Conservation (phyloP, 805 yeast species). For the Teunomyces barrocoloradensis region DNA sequence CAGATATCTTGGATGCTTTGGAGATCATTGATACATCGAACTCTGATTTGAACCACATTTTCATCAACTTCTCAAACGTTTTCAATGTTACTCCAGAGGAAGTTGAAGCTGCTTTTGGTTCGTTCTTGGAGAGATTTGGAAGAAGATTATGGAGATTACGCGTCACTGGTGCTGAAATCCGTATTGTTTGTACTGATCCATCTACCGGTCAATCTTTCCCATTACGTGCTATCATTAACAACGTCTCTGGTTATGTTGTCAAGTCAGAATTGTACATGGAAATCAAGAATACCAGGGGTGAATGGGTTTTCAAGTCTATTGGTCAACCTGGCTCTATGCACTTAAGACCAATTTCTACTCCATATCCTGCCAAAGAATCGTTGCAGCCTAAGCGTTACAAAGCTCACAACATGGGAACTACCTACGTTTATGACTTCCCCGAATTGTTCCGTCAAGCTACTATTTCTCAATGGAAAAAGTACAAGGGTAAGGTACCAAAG, state of each 20-base stretch:
- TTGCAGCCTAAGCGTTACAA: conserved; percentile 97
- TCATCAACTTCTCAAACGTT: conserved; percentile 94
- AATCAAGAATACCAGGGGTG: conserved; percentile 86
- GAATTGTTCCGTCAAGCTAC: conserved; percentile 95
- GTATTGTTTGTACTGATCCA: conserved; percentile 92
- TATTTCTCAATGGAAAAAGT: conserved; percentile 76
- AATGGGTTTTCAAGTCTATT: conserved; percentile 95
- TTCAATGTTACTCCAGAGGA: conserved; percentile 93
- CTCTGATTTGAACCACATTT: conserved; percentile 94
- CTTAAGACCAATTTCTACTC: conserved; percentile 90
- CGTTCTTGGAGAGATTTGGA: conserved; percentile 96
- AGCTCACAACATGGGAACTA: conserved; percentile 98
- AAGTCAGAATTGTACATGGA: conserved; percentile 94
- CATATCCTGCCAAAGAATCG: conserved; percentile 97
- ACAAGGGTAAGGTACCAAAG: conserved; percentile 60
- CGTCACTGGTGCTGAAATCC: conserved; percentile 95
- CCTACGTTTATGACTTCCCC: conserved; percentile 98
- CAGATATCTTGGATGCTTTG: conserved; percentile 90
- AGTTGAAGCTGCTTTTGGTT: conserved; percentile 96
- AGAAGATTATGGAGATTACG: conserved; percentile 95
- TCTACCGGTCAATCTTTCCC: conserved; percentile 89
- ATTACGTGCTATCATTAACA: conserved; percentile 92
- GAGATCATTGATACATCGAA: conserved; percentile 93
- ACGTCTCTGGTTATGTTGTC: conserved; percentile 96
- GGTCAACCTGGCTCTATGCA: conserved; percentile 98